phyloP scores from a whole-genome alignment of 164 flowering plant genomes.

The Vitis riparia region DNA sequence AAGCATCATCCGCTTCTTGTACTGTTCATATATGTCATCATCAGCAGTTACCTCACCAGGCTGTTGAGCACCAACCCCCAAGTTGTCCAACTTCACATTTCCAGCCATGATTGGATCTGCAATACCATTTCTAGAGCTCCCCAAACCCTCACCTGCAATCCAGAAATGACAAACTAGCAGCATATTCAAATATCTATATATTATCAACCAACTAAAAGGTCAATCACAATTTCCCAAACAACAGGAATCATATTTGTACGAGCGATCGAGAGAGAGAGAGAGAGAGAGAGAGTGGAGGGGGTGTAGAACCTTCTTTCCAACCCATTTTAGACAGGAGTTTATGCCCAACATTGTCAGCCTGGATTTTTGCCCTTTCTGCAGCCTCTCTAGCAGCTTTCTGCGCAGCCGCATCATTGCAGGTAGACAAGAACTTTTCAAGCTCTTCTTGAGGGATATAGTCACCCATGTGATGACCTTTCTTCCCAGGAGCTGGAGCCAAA shows the following conservation, averaged over 20 bases:
- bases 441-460: slow-evolving; percentile 95
- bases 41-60: slow-evolving; percentile 93
- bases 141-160: slow-evolving; percentile 90
- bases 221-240: neutral
- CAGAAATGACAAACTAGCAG: neutral
- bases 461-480: slow-evolving; percentile 98
- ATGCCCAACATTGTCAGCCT: slow-evolving; percentile 96
- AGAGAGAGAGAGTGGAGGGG: slow-evolving; percentile 6
- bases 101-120: slow-evolving; percentile 91
- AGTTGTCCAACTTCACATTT: slow-evolving; percentile 67
- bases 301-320: slow-evolving; percentile 89
- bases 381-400: slow-evolving; percentile 71
- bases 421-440: slow-evolving; percentile 82
- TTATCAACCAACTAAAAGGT: neutral
- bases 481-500: slow-evolving; percentile 30
- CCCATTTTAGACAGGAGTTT: slow-evolving; percentile 97
- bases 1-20: slow-evolving; percentile 99
- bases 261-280: neutral
- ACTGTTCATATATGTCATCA: slow-evolving; percentile 98
- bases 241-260: too few relatives aligned
- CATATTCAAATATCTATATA: neutral
- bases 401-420: slow-evolving; percentile 75
- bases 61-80: slow-evolving; percentile 89
- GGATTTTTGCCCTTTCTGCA: slow-evolving; percentile 82
- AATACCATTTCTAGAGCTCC: slow-evolving; percentile 84